These are phyloP conservation scores for Fragosphaeria purpurea DNA, from an alignment of 2,329 filamentous ascomycete genomes.

Conservation along the genomic window DNA sequence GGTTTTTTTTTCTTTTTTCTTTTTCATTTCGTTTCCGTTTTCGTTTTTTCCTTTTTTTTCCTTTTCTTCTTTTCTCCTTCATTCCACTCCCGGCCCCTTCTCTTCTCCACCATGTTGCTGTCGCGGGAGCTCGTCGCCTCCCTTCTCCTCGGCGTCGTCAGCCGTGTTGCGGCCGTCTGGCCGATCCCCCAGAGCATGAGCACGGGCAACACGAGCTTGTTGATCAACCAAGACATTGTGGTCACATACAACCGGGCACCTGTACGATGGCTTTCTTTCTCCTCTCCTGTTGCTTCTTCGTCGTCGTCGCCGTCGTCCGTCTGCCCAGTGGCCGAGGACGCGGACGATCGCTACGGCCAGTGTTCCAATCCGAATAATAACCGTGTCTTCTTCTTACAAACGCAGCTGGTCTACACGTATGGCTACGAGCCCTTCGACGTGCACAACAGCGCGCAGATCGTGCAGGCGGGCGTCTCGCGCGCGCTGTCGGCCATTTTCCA, in stretches of 20 bases:
- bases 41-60: neutral
- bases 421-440: constrained; percentile 31
- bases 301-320: constrained; percentile 13
- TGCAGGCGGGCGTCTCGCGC: constrained; percentile 47
- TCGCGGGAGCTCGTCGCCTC: constrained; percentile 22
- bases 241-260: constrained; percentile 49
- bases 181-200: constrained; percentile 41
- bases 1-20: neutral
- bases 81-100: neutral
- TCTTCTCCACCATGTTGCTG: constrained; percentile 15
- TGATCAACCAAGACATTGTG: constrained; percentile 39
- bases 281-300: constrained; percentile 17
- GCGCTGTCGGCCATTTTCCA: constrained; percentile 55
- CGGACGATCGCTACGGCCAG: neutral
- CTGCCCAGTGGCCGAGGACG: constrained; percentile 7
- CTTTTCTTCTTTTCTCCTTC: neutral
- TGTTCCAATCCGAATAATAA: constrained; percentile 5
- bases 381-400: neutral
- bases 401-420: constrained; percentile 38
- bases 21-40: neutral
- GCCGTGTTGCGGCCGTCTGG: constrained; percentile 45
- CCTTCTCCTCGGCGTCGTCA: constrained; percentile 28
- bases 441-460: constrained; percentile 42
- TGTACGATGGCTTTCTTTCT: constrained; percentile 34
- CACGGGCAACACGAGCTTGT: constrained; percentile 42